Percentiles rank a stretch among this genome's conserved stretches.
These are phyloP conservation scores for Rhododendron williamsianum DNA, from an alignment of 148 eudicot genomes.

Conservation along the genomic window DNA sequence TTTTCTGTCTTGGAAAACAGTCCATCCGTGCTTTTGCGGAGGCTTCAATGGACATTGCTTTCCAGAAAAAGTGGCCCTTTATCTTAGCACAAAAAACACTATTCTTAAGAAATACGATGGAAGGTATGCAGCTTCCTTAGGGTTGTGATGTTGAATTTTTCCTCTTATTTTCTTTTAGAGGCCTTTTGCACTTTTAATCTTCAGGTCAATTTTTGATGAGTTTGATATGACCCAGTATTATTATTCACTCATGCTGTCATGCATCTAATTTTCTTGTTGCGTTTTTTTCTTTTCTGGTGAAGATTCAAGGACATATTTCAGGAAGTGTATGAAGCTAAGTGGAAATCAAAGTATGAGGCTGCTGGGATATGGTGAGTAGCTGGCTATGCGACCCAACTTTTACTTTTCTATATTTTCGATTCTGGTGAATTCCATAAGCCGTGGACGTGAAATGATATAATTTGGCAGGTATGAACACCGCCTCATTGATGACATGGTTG, in stretches of 20 bases:
- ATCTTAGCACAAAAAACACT: slow-evolving; percentile 81
- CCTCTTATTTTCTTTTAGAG: background rate
- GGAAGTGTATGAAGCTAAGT: slow-evolving; percentile 64
- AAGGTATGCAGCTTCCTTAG: slow-evolving; percentile 33
- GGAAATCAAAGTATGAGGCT: slow-evolving; percentile 59
- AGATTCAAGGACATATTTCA: slow-evolving; percentile 84
- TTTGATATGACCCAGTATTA: background rate
- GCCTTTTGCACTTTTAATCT: background rate
- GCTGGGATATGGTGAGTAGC: slow-evolving; percentile 63
- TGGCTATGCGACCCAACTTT: background rate
- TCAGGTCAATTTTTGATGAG: background rate
- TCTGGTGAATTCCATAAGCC: background rate
- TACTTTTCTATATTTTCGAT: background rate
- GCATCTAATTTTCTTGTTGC: background rate
- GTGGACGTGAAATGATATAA: slow-evolving; percentile 1
- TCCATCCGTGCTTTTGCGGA: slow-evolving; percentile 69
- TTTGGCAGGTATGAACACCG: slow-evolving; percentile 73
- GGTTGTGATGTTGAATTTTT: background rate
- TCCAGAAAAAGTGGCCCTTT: slow-evolving; percentile 77
- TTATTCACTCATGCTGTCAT: background rate
- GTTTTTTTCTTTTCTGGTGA: background rate
- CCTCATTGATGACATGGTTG: slow-evolving; percentile 84
- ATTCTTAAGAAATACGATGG: slow-evolving; percentile 83
- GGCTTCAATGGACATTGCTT: slow-evolving; percentile 73
- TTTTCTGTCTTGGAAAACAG: slow-evolving; percentile 25